A percentile compares a stretch with the other conserved stretches of the same genome.
Conservation (phyloP, 441 rosid genomes). For the Breynia disticha region DNA sequence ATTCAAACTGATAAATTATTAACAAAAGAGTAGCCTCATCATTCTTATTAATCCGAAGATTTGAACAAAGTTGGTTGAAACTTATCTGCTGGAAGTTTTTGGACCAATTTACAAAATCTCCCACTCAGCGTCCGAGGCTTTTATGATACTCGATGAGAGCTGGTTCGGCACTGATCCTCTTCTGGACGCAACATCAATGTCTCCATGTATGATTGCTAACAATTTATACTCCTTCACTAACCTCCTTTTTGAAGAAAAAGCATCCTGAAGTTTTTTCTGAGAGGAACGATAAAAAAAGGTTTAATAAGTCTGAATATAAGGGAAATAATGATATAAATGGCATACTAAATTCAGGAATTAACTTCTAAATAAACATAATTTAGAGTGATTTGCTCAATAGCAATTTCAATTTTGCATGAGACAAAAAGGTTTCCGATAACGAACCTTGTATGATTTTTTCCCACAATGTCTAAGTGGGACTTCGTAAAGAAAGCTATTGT, state of each 20-base stretch:
- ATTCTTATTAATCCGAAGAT: slow-evolving; percentile 11
- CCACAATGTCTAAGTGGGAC: slow-evolving; percentile 34
- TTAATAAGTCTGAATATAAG: not conserved
- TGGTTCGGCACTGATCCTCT: slow-evolving; percentile 13
- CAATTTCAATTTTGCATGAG: not conserved
- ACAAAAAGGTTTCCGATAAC: slow-evolving; percentile 1
- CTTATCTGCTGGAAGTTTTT: not conserved
- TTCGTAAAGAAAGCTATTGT: slow-evolving; percentile 36
- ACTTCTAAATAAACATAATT: too few relatives aligned
- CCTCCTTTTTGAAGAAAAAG: slow-evolving; percentile 44
- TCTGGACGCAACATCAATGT: slow-evolving; percentile 29
- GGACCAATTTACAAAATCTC: slow-evolving; percentile 43
- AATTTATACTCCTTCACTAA: slow-evolving; percentile 63
- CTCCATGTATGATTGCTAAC: slow-evolving; percentile 65
- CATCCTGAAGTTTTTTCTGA: slow-evolving; percentile 57
- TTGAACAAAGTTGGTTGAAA: slow-evolving; percentile 2
- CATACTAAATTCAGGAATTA: not conserved
- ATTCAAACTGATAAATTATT: slow-evolving; percentile 8
- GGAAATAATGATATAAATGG: not conserved
- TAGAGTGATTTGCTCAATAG: not conserved
- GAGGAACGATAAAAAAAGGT: not conserved
- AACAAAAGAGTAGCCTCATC: not conserved
- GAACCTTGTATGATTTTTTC: slow-evolving; percentile 60
- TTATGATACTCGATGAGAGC: slow-evolving; percentile 15
- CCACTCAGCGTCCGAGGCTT: slow-evolving; percentile 34